A percentile compares a stretch with the other conserved stretches of the same genome.
Evolutionary conservation across 1,284 basidiomycete species (phyloP).

Genomic region (Cutaneotrichosporon mucoides): DNA sequence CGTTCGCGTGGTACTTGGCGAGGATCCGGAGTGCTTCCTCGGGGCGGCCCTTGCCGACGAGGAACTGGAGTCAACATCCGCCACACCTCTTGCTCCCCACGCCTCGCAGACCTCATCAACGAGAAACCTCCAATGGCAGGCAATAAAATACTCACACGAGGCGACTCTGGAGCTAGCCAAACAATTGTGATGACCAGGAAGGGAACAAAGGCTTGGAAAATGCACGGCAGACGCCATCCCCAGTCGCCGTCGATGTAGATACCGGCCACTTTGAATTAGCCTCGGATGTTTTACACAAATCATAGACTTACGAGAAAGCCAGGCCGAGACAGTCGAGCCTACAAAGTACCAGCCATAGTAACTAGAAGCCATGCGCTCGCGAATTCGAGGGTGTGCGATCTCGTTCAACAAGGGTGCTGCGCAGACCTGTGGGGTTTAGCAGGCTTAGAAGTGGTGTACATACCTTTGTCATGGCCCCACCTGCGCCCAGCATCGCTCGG

Average conservation of each 20-base stretch:
- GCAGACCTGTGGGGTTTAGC: conserved; percentile 4
- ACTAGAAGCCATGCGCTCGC: conserved; percentile 15
- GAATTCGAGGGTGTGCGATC: conserved; percentile 28
- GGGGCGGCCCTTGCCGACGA: conserved; percentile 15
- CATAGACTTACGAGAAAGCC: not conserved
- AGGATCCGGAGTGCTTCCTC: conserved; percentile 33
- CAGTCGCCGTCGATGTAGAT: conserved; percentile 17
- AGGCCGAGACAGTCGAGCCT: conserved; percentile 10
- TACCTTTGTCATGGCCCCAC: conserved; percentile 28
- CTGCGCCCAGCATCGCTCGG: conserved; percentile 25
- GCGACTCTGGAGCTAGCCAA: conserved; percentile 39
- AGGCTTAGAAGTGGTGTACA: too few species aligned
- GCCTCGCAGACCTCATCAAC: conserved; percentile 7
- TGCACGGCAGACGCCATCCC: conserved; percentile 20
- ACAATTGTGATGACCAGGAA: conserved; percentile 10
- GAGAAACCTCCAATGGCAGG: conserved; percentile 23
- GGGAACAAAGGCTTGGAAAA: conserved; percentile 14
- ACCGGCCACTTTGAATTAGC: not conserved
- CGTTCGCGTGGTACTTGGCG: conserved; percentile 33
- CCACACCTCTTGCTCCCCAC: too few species aligned
- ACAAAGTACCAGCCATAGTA: conserved; percentile 20
- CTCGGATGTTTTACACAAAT: too few species aligned
- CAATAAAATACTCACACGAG: conserved; percentile 13
- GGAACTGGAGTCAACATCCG: too few species aligned
- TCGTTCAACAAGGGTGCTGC: conserved; percentile 23